Evolutionary conservation across 192 early-diverging fungal genomes (phyloP), one percentile per base, ranked within the genome.

Genomic region (Coemansia furcata): DNA sequence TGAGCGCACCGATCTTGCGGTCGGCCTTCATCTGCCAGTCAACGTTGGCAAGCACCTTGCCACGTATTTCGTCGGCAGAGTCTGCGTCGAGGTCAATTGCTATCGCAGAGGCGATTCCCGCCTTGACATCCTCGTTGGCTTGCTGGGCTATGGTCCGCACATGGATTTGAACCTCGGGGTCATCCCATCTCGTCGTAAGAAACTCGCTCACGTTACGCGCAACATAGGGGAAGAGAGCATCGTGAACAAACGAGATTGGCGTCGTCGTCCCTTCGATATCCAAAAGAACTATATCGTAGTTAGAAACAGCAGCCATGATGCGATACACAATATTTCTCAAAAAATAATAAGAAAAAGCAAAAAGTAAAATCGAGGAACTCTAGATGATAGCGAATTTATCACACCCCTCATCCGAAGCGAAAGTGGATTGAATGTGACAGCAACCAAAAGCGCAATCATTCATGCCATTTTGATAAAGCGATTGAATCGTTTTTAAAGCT

Each of bases 251-350:
- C 26, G 94, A 88, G 35, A 99, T 96, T 17, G 96, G 94, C 2
- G 95, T 97, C 6, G 94, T 98, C 2, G 97, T 99, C 17, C 97
- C 95, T 76, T 98, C 95, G 68, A 96, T 92, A 71, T 96, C 95
- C n/a, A 93, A 79, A 54, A 96, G 57, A 30, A 84, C 80, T 17
- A 62, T 65, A 19, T 74, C 74, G 64, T 82, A 82, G 38, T 33
- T 37, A 4, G 21, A 11, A 46, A 40, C 29, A 12, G 47, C 29
- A 12, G 38, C 12, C 44, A 69, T 38, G 55, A 6, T 19, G 14
- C 4, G 6, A 32, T 36, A 57, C 19, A 36, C 30, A 4, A n/a
- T 32, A 26, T 26, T 26, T 26, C 23, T 26, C 23, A 26, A 26
- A 26, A 26, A 26, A 26, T 35, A 57, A 26, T 44, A 3, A 36